Evolutionary conservation across 2,329 filamentous ascomycete species (phyloP).

Genomic region (Pseudogymnoascus sp.): DNA sequence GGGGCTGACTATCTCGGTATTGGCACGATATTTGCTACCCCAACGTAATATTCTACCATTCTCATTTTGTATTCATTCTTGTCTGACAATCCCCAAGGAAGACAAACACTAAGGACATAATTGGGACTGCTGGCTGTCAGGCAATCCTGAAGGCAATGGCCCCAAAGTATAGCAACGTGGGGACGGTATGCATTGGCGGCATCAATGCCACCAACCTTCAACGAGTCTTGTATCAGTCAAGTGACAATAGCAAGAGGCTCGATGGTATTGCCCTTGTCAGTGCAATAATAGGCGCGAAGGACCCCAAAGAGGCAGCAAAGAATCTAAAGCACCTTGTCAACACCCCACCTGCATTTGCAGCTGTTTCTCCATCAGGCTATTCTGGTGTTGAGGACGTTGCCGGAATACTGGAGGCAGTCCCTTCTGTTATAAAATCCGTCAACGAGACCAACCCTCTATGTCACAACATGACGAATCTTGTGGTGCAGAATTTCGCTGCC

Average conservation of each 20-base stretch:
- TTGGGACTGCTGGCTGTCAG: constrained; percentile 65
- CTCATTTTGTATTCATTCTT: constrained; percentile 12
- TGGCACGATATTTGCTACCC: constrained; percentile 80
- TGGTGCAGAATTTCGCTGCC: constrained; percentile 91
- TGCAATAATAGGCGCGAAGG: constrained; percentile 68
- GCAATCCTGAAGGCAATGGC: constrained; percentile 56
- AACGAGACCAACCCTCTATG: constrained; percentile 60
- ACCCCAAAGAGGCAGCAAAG: constrained; percentile 57
- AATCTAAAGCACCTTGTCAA: constrained; percentile 51
- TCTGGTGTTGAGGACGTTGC: constrained; percentile 19
- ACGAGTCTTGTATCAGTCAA: constrained; percentile 65
- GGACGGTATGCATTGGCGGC: constrained; percentile 80
- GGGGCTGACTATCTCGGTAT: constrained; percentile 91
- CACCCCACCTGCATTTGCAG: constrained; percentile 24
- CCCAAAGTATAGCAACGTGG: constrained; percentile 33
- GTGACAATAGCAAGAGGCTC: constrained; percentile 47
- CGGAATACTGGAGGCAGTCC: constrained; percentile 20
- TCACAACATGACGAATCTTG: constrained; percentile 96
- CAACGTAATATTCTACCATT: constrained; percentile 50
- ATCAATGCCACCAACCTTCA: constrained; percentile 72
- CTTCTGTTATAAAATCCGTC: constrained; percentile 51
- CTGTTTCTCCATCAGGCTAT: constrained; percentile 13
- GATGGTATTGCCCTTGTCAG: constrained; percentile 85
- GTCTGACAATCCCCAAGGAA: constrained; percentile 47
- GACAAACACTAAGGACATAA: constrained; percentile 75